A percentile compares a stretch with the other conserved stretches of the same genome.
phyloP scores from a whole-genome alignment of 257 asterid genomes.

The Fraxinus cuspidata region DNA sequence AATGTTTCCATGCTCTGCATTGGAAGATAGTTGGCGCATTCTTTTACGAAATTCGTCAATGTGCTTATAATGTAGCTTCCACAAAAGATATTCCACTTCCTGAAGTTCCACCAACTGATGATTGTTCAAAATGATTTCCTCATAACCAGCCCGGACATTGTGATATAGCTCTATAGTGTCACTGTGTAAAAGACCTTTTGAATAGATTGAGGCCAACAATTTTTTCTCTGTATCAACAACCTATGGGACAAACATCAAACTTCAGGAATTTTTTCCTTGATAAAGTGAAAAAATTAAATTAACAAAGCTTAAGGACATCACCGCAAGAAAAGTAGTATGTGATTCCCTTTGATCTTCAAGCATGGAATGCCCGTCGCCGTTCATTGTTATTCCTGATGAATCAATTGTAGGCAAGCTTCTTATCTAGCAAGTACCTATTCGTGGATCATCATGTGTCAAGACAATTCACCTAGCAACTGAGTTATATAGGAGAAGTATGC shows the following conservation, averaged over 20 bases:
- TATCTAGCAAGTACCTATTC: constrained; percentile 7
- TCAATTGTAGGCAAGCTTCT: constrained; percentile 14
- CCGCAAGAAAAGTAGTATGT: constrained; percentile 55
- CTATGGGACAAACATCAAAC: constrained; percentile 35
- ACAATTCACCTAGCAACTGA: constrained; percentile 1
- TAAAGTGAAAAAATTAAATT: not conserved
- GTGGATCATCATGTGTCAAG: constrained; percentile 14
- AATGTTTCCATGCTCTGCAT: constrained; percentile 39
- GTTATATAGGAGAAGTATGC: not conserved
- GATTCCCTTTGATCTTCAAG: constrained; percentile 38
- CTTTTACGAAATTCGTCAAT: constrained; percentile 80
- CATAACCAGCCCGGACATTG: constrained; percentile 54
- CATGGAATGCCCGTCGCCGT: constrained; percentile 20
- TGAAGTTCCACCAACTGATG: constrained; percentile 54
- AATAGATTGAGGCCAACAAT: constrained; percentile 52
- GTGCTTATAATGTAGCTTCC: constrained; percentile 93
- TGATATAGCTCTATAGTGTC: constrained; percentile 60
- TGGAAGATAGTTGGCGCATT: constrained; percentile 37
- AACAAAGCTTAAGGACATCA: constrained; percentile 33
- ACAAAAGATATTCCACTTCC: constrained; percentile 69
- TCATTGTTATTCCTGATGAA: constrained; percentile 32
- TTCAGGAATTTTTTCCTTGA: constrained; percentile 6
- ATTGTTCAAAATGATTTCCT: constrained; percentile 53
- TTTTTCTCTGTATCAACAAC: constrained; percentile 59
- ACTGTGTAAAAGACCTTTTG: constrained; percentile 59